These are phyloP conservation scores for Metarhizium brunneum DNA, from an alignment of 2,329 filamentous ascomycete species.

Conservation along the genomic window DNA sequence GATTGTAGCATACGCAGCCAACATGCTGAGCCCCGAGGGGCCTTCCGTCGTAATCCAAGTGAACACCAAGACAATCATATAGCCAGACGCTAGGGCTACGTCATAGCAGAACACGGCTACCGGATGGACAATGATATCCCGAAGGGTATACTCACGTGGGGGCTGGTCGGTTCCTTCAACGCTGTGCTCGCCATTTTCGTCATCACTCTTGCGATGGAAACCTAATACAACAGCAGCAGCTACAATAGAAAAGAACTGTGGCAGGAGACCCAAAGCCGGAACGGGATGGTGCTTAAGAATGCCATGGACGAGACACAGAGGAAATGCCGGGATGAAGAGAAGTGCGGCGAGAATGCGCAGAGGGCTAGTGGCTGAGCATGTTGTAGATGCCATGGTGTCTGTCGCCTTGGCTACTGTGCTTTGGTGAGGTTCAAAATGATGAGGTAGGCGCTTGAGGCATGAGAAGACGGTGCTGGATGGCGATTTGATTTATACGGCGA, in stretches of 20 bases:
- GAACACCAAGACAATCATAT: constrained; percentile 30
- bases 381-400: background rate
- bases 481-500: too few species aligned
- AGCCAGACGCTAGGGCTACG: constrained; percentile 23
- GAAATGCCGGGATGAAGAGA: constrained; percentile 29
- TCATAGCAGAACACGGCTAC: constrained; percentile 29
- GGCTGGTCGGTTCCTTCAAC: background rate
- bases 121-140: constrained; percentile 16
- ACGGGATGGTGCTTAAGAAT: constrained; percentile 22
- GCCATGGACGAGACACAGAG: constrained; percentile 29
- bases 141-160: constrained; percentile 2
- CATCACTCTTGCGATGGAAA: constrained; percentile 2
- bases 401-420: too few species aligned
- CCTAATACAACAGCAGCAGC: constrained; percentile 16
- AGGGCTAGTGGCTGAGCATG: constrained; percentile 7
- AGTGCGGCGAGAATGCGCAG: constrained; percentile 25
- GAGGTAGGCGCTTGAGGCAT: too few species aligned
- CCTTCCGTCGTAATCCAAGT: constrained; percentile 25
- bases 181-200: background rate
- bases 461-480: too few species aligned
- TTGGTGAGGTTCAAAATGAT: too few species aligned
- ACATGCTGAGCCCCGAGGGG: constrained; percentile 25
- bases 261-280: constrained; percentile 30
- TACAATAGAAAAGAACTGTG: constrained; percentile 26
- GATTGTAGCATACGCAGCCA: constrained; percentile 32